Evolutionary conservation across 2,329 filamentous ascomycete species (phyloP), one percentile per base, ranked within the genome.

Genomic region (Epichloe coenophiala): DNA sequence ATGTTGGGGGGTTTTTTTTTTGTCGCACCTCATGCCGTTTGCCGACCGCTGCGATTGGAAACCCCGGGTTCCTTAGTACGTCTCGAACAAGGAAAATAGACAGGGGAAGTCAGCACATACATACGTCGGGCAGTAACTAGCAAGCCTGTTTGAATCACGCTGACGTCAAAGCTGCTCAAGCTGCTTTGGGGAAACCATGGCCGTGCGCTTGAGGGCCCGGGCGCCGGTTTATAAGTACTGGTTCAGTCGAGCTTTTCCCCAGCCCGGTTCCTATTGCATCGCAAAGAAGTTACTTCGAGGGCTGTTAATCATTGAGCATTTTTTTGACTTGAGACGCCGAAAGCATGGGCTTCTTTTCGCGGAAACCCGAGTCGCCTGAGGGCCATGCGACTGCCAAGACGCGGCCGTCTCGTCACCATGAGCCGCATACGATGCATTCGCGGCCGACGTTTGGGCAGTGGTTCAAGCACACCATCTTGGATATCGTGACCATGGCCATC

Each of bases 381-480:
- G 41, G 42, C 12, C 48, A 50, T 15, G 15, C 45, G 21, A 19
- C 38, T 23, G 17, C 45, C 3, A 23, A 13, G 3, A 15, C 23
- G 40, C 31, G 19, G 12, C 19, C 13, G 19, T n/a, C 44, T 42
- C 49, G 38, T 33, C 37, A 23, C 21, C 39, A 49, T 48, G 57
- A 56, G 40, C 55, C 63, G 0, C 70, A 69, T 51, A 61, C 67
- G 50, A 76, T 79, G 71, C 68, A 68, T 2, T 66, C 61, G 2
- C 68, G 75, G 11, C 82, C 82, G 2, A 74, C 68, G 2, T 84
- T 87, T 56, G 81, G 83, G 3, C 80, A 84, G 60, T 87, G 83
- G 83, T 62, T 86, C 55, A 84, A 82, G 63, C 71, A 72, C 8
- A 83, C 80, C 4, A 81, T 77, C 72, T 65, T 85, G 12, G 84